Percentiles rank a stretch among this genome's conserved stretches.
Conservation (phyloP, 441 rosid species). For the Erysimum pusillum region DNA sequence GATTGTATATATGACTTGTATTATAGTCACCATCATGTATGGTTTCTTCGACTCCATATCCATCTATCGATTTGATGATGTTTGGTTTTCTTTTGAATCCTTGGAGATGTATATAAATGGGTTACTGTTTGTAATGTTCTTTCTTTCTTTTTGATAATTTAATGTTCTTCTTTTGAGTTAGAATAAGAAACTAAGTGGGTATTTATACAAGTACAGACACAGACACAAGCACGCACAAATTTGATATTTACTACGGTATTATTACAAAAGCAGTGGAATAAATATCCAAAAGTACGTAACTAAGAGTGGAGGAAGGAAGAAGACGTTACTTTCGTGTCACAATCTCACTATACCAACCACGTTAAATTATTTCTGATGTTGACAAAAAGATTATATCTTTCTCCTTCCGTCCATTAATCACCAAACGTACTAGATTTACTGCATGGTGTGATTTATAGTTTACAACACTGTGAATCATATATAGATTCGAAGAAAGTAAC, state of each 20-base stretch:
- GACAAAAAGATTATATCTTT: neutral
- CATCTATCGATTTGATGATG: slow-evolving; percentile 29
- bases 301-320: slow-evolving; percentile 27
- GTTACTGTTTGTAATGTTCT: slow-evolving; percentile 23
- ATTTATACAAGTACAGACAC: slow-evolving; percentile 37
- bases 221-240: slow-evolving; percentile 15
- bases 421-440: neutral
- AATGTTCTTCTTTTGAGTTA: neutral
- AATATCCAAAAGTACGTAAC: slow-evolving; percentile 18
- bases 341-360: slow-evolving; percentile 31
- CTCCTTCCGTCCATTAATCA: slow-evolving; percentile 30
- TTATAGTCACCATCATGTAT: slow-evolving; percentile 56
- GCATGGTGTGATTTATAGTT: neutral
- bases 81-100: slow-evolving; percentile 13
- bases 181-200: slow-evolving; percentile 29
- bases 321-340: slow-evolving; percentile 41
- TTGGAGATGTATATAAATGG: neutral
- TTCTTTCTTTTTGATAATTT: neutral
- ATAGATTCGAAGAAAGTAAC: slow-evolving; percentile 2
- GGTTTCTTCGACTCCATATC: slow-evolving; percentile 67
- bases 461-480: neutral
- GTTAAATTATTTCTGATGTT: slow-evolving; percentile 19
- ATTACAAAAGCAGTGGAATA: slow-evolving; percentile 19
- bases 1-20: slow-evolving; percentile 78
- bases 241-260: slow-evolving; percentile 3